These are phyloP conservation scores for Pseudoturritis turrita DNA, from an alignment of 345 rosid genomes.

Conservation along the genomic window DNA sequence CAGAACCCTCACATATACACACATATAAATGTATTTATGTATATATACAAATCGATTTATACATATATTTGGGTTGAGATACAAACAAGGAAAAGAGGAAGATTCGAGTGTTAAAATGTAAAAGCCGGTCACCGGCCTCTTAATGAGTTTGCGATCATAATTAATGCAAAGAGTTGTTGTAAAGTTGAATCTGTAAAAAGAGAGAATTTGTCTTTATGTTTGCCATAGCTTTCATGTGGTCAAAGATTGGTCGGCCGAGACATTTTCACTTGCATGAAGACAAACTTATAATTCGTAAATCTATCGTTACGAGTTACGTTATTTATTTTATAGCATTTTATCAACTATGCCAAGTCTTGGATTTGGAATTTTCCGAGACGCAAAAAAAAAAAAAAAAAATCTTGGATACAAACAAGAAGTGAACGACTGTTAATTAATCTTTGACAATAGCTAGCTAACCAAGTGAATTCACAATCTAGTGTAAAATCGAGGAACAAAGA, in stretches of 20 bases:
- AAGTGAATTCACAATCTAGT: conserved; percentile 16
- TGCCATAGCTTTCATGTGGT: conserved; percentile 22
- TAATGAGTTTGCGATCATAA: conserved; percentile 22
- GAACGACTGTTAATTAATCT: conserved; percentile 13
- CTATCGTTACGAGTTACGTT: neutral
- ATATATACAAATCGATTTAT: neutral
- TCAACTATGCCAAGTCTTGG: conserved; percentile 6
- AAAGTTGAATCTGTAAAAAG: conserved; percentile 24
- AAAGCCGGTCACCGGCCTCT: conserved; percentile 35
- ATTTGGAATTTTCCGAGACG: conserved; percentile 8
- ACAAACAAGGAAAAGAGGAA: conserved; percentile 17
- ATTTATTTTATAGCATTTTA: conserved; percentile 2
- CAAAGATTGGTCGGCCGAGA: conserved; percentile 24
- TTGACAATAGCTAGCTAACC: conserved; percentile 26
- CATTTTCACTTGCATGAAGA: conserved; percentile 26
- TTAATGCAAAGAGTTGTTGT: conserved; percentile 18
- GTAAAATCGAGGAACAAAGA: neutral
- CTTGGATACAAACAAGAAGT: conserved; percentile 17
- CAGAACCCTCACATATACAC: neutral
- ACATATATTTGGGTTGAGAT: neutral
- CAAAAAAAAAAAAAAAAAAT: neutral
- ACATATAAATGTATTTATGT: neutral
- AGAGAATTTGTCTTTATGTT: conserved; percentile 30
- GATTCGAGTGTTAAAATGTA: conserved; percentile 25
- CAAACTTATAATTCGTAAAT: conserved; percentile 9